Percentiles rank a stretch among this genome's conserved stretches.
Conservation (phyloP, 768 basidiomycete species). For the Tephrocybe sp. region DNA sequence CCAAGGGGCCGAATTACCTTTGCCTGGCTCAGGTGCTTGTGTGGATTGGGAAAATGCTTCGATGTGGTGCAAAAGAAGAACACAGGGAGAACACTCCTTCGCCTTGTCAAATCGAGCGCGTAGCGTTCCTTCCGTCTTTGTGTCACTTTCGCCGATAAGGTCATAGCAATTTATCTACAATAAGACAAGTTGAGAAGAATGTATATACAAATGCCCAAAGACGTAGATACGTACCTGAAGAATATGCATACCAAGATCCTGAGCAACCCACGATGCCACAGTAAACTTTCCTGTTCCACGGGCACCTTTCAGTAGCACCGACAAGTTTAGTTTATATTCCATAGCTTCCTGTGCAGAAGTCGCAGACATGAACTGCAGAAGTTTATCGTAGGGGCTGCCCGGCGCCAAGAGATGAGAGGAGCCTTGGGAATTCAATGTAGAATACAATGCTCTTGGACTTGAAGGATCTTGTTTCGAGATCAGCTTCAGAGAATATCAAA, state of each 20-base stretch:
- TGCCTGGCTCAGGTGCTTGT: constrained; percentile 61
- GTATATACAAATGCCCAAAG: neutral
- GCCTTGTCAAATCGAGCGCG: constrained; percentile 78
- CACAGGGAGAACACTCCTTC: constrained; percentile 75
- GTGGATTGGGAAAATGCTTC: constrained; percentile 77
- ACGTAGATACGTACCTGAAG: constrained; percentile 56
- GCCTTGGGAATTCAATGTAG: constrained; percentile 18
- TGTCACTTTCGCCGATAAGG: constrained; percentile 73
- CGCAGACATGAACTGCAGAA: constrained; percentile 61
- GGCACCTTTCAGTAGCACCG: constrained; percentile 76
- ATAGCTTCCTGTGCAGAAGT: constrained; percentile 55
- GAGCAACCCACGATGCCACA: constrained; percentile 52
- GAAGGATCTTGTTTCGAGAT: neutral
- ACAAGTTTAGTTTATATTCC: constrained; percentile 63
- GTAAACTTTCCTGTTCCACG: constrained; percentile 84
- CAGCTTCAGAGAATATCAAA: neutral
- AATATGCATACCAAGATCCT: constrained; percentile 70
- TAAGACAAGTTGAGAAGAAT: neutral
- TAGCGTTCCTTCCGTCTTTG: constrained; percentile 72
- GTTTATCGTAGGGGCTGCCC: constrained; percentile 40
- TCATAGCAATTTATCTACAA: constrained; percentile 84
- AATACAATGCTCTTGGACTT: constrained; percentile 24
- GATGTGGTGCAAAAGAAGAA: constrained; percentile 76
- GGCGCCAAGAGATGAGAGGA: constrained; percentile 29
- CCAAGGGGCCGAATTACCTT: constrained; percentile 42